Percentiles rank a stretch among this genome's conserved stretches.
phyloP scores from a whole-genome alignment of 2,329 filamentous ascomycete species.

The Penicillium sp. region DNA sequence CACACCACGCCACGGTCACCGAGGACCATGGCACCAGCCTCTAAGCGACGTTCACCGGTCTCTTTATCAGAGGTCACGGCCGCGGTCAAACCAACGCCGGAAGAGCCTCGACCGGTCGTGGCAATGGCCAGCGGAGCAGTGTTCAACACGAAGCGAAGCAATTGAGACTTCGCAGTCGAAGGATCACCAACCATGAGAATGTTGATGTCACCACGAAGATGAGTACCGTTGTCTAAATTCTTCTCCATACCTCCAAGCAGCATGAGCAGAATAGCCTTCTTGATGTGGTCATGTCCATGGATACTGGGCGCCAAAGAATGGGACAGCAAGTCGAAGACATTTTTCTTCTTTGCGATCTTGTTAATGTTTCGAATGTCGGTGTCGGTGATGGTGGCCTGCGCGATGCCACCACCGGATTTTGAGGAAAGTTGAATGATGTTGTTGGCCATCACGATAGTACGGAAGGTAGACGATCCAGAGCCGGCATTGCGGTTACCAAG shows the following conservation, averaged over 20 bases:
- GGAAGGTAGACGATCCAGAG: conserved; percentile 87
- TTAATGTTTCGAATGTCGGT: conserved; percentile 98
- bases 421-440: conserved; percentile 92
- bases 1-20: conserved; percentile 95
- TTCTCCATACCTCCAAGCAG: conserved; percentile 95
- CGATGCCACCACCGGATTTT: conserved; percentile 91
- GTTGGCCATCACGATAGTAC: conserved; percentile 88
- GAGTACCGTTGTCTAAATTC: conserved; percentile 95
- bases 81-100: conserved; percentile 93
- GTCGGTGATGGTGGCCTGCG: conserved; percentile 87
- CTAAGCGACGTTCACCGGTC: conserved; percentile 87
- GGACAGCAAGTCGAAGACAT: conserved; percentile 85
- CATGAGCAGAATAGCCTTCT: conserved; percentile 95
- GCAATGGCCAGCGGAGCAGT: conserved; percentile 95
- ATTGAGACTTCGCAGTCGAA: conserved; percentile 96
- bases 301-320: conserved; percentile 95
- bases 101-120: conserved; percentile 93
- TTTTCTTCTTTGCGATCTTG: conserved; percentile 90
- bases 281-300: conserved; percentile 94
- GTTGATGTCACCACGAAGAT: conserved; percentile 97
- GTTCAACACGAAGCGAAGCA: conserved; percentile 93
- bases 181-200: conserved; percentile 99
- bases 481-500: conserved; percentile 91
- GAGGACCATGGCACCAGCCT: conserved; percentile 98
- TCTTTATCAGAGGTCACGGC: conserved; percentile 97